Evolutionary conservation across 441 rosid species (phyloP), one percentile per base, ranked within the genome.

Genomic region (Euphorbia schlechtendalii): DNA sequence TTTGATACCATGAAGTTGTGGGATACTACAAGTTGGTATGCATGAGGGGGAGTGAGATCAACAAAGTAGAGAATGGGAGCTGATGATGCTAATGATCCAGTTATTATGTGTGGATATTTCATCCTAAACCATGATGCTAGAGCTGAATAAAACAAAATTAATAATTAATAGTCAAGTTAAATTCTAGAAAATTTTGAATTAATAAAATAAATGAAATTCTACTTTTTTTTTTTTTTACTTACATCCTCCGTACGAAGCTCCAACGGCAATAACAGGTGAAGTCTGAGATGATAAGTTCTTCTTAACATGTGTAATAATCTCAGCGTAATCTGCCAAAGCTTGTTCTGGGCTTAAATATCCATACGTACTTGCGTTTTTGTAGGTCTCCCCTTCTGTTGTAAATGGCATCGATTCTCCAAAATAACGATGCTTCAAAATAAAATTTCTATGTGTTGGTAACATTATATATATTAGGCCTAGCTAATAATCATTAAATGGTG

Each of bases 61-160:
- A 78, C 78, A n/a, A 83, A 55, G 59, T 55, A 27, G 59, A 55
- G 59, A 1, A 55, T 55, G 0, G 36, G 18, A 51, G 55, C 55
- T 18, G 94, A 85, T 34, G 90, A 83, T 43, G 90, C 90, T 67
- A 84, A 57, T 49, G 90, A 80, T 4, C 86, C 86, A 5, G 74
- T 46, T 27, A 76, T 78, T 28, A 83, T 65, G 58, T 85, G 87
- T 0, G 87, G 87, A 65, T 85, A 85, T 65, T 81, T 85, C 32
- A 82, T 76, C 3, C 85, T 71, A 59, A 82, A 76, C 89, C 82
- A 82, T n/a, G 86, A 75, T 3, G 83, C 82, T 36, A 80, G 49
- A 45, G 5, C 14, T 12, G 13, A 1, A 5, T 2, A 14, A 6
- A 45, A 14, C 13, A 45, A 15, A 13, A 10, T 45, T 45, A 8